These are phyloP conservation scores for Fomitopsis schrenkii DNA, from an alignment of 1,284 basidiomycete species.

Conservation along the genomic window DNA sequence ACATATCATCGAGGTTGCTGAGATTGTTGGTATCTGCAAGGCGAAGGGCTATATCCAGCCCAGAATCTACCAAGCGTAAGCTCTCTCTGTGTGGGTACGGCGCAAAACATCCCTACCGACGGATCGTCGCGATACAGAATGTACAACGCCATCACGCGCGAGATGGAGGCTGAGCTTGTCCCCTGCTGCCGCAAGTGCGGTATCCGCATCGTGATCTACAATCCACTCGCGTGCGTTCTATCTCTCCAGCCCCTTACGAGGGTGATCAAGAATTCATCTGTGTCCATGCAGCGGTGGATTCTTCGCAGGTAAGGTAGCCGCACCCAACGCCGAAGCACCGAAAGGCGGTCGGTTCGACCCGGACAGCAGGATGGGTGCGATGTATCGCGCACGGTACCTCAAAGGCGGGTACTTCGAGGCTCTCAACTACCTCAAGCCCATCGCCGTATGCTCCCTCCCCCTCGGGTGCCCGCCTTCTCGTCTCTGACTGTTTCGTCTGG, in stretches of 20 bases:
- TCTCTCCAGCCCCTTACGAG: neutral
- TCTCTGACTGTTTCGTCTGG: neutral
- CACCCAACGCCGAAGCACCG: slow-evolving; percentile 24
- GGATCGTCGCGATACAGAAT: slow-evolving; percentile 23
- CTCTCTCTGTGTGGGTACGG: neutral
- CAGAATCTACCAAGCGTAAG: slow-evolving; percentile 46
- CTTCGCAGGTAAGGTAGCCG: slow-evolving; percentile 41
- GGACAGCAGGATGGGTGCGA: slow-evolving; percentile 26
- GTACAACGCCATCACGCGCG: slow-evolving; percentile 51
- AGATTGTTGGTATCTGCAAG: slow-evolving; percentile 49
- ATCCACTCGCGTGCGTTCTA: slow-evolving; percentile 41
- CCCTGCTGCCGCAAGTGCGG: slow-evolving; percentile 53
- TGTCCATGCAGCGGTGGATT: slow-evolving; percentile 32
- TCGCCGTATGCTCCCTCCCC: slow-evolving; percentile 21
- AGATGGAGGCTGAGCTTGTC: slow-evolving; percentile 52
- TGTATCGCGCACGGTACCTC: slow-evolving; percentile 41
- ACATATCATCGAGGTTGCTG: slow-evolving; percentile 38
- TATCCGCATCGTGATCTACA: slow-evolving; percentile 48
- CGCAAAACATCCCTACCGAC: neutral
- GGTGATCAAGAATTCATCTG: neutral
- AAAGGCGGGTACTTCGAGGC: slow-evolving; percentile 43
- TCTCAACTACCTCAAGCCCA: slow-evolving; percentile 35
- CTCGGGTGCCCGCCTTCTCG: neutral
- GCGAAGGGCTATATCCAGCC: slow-evolving; percentile 48
- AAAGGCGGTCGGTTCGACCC: slow-evolving; percentile 33